Conservation (phyloP, 2,329 filamentous ascomycete genomes). For the Verticillium isaacii region DNA sequence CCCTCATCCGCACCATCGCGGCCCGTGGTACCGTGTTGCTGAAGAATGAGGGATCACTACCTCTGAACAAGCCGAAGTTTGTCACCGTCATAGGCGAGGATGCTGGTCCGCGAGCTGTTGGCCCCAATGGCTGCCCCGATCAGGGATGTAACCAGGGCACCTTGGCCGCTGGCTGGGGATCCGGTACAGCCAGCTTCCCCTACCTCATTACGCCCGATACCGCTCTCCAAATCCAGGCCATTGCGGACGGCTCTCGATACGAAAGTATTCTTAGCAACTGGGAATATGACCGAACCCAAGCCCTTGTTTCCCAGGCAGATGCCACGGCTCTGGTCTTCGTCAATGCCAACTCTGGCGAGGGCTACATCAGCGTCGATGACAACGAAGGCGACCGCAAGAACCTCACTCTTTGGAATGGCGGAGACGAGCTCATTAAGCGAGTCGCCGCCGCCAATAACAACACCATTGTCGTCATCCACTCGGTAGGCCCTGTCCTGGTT, state of each 20-base stretch:
- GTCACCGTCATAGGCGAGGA: constrained; percentile 79
- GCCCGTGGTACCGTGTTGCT: constrained; percentile 81
- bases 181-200: constrained; percentile 67
- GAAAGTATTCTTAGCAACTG: constrained; percentile 66
- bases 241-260: constrained; percentile 52
- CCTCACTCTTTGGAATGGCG: constrained; percentile 81
- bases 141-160: constrained; percentile 57
- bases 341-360: constrained; percentile 82
- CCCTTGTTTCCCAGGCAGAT: constrained; percentile 55
- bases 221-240: constrained; percentile 60
- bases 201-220: constrained; percentile 72
- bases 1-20: constrained; percentile 69
- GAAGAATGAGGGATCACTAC: constrained; percentile 76
- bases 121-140: constrained; percentile 75
- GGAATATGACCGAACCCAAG: constrained; percentile 55
- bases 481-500: constrained; percentile 72
- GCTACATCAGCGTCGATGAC: constrained; percentile 75
- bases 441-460: constrained; percentile 76
- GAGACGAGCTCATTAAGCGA: constrained; percentile 75
- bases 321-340: constrained; percentile 81
- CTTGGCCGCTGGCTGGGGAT: constrained; percentile 76
- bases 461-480: constrained; percentile 89
- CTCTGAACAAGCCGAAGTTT: constrained; percentile 73
- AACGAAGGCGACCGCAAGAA: constrained; percentile 91
- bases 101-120: constrained; percentile 67